Conservation (phyloP, 2,329 filamentous ascomycete genomes). For the Aureobasidium sp. region DNA sequence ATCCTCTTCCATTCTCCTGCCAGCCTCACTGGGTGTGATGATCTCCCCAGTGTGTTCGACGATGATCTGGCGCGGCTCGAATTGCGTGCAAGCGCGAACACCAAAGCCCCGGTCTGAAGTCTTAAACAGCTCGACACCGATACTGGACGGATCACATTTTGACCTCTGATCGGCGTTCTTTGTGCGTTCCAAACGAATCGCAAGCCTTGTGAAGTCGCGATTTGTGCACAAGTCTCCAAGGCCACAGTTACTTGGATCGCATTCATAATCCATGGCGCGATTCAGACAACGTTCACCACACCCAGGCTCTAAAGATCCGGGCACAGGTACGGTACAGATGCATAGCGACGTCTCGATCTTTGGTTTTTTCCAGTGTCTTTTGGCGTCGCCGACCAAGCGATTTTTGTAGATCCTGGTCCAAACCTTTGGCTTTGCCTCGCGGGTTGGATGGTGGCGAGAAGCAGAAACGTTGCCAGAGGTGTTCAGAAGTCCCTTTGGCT, state of each 20-base stretch:
- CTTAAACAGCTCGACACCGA: slow-evolving; percentile 92
- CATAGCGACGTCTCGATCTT: slow-evolving; percentile 42
- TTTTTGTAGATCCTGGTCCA: slow-evolving; percentile 87
- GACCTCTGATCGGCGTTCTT: slow-evolving; percentile 12
- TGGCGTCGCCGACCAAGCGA: slow-evolving; percentile 56
- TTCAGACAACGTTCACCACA: slow-evolving; percentile 91
- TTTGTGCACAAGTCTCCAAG: slow-evolving; percentile 79
- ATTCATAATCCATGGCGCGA: slow-evolving; percentile 94
- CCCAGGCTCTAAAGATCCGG: slow-evolving; percentile 53
- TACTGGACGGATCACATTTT: slow-evolving; percentile 71
- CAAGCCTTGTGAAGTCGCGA: slow-evolving; percentile 72
- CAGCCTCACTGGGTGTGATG: slow-evolving; percentile 88
- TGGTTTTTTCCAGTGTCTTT: slow-evolving; percentile 29
- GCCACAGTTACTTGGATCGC: slow-evolving; percentile 81
- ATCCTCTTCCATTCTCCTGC: slow-evolving; percentile 55
- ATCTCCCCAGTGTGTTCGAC: slow-evolving; percentile 98
- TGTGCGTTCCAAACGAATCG: slow-evolving; percentile 56
- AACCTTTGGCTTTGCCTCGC: slow-evolving; percentile 84
- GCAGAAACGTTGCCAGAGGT: slow-evolving; percentile 86
- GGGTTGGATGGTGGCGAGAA: slow-evolving; percentile 61
- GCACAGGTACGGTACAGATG: slow-evolving; percentile 54
- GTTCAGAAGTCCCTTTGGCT: slow-evolving; percentile 67
- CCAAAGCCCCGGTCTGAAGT: slow-evolving; percentile 84
- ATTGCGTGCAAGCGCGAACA: slow-evolving; percentile 82
- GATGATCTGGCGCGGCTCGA: slow-evolving; percentile 86